Base-by-base conservation (phyloP, 106 monocot genomes). In the Apostasia shenzhenica region DNA sequence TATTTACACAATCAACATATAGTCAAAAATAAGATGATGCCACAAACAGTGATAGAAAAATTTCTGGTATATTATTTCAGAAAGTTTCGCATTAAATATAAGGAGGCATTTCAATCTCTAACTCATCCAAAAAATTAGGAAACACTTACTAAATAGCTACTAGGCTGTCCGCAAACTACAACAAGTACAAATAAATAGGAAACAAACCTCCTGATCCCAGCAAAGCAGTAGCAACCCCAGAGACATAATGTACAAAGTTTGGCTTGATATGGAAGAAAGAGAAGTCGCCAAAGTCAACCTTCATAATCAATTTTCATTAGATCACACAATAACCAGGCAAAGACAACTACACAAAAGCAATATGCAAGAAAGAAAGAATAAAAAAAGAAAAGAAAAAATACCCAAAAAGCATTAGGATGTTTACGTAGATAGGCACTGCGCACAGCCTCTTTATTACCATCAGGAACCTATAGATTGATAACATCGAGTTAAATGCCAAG, bases 231-330 rank as follows among this genome's bases (percentile, higher is more conserved):
- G 95, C 95, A 73, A 92, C 86, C 51, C 95, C 92, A 73, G 95
- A 89, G 41, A 97, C 86, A 74, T 85, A 97, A 53, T 70, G 81
- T 64, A 92, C 78, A 74, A 72, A 73, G 72, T 81, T 92, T 50
- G 92, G 91, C 57, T 89, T 84, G 73, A 97, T 89, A 39, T 79
- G 70, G 50, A 97, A 47, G 72, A 92, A 97, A 54, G 57, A 40
- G 68, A 97, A 92, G 71, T 97, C 95, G 69, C 95, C 95, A 81
- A 89, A 92, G 73, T 92, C 92, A 76, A 92, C 95, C 95, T 95
- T 71, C 8, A 8, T 68, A 49, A 55, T 14, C 14, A 71, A 53
- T 60, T 12, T 6, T 51, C 46, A 59, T 3, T 14, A 41, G 53
- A 54, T 68, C 67, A 45, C 55, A 63, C 47, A 78, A 13, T 12